A percentile compares a stretch with the other conserved stretches of the same genome.
phyloP scores from a whole-genome alignment of 192 early-diverging fungal genomes.

The Coemansia sp. region DNA sequence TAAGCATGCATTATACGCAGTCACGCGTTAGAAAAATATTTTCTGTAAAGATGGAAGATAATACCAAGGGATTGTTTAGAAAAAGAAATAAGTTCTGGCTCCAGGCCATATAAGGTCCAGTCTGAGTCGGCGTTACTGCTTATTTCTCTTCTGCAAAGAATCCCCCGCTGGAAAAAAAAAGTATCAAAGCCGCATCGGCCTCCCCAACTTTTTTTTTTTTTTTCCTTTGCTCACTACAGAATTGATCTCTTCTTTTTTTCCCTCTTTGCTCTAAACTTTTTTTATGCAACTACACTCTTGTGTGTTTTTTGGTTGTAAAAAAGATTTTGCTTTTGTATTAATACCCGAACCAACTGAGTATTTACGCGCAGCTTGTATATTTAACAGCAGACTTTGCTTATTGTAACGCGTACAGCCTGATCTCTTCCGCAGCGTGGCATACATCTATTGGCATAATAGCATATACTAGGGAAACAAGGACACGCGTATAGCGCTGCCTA shows the following conservation, averaged over 20 bases:
- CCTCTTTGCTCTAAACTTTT: constrained; percentile 4
- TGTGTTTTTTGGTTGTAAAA: constrained; percentile 1
- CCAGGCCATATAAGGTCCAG: neutral
- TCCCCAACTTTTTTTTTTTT: constrained; percentile 4
- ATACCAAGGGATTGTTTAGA: constrained; percentile 70
- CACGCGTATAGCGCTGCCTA: too few species aligned
- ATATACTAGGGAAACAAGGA: too few species aligned
- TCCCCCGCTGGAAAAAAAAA: constrained; percentile 3
- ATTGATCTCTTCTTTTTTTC: neutral
- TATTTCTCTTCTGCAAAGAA: neutral
- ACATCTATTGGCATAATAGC: too few species aligned
- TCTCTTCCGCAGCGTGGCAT: too few species aligned
- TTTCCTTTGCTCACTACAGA: neutral
- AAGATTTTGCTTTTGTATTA: neutral
- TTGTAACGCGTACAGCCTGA: too few species aligned
- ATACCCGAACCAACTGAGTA: too few species aligned
- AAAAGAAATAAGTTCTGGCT: constrained; percentile 44
- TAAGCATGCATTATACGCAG: too few species aligned
- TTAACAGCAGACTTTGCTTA: neutral
- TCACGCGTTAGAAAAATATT: too few species aligned
- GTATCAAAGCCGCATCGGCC: neutral
- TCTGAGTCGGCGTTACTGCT: constrained; percentile 6
- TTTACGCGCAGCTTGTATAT: constrained; percentile 2
- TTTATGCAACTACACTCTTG: neutral
- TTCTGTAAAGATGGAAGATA: too few species aligned